Evolutionary conservation across 2,329 filamentous ascomycete species (phyloP), one percentile per base, ranked within the genome.

Genomic region (Tolypocladium tundrense): DNA sequence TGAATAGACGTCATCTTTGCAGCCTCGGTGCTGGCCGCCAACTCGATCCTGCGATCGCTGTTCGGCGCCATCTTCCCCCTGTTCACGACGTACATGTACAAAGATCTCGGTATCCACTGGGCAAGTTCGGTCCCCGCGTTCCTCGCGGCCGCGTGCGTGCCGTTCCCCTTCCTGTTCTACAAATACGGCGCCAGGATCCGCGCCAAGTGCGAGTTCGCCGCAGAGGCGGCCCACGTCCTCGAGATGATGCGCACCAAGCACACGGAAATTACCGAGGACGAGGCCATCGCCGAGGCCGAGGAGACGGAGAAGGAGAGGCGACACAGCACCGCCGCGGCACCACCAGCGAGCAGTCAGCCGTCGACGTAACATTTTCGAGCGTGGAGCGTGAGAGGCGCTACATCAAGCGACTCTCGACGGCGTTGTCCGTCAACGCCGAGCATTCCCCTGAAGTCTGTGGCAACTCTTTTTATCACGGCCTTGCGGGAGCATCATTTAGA

Each of bases 141-240:
- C 73, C 75, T 93, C 4, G 83, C 88, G 0, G 69, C 91, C 4
- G 80, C 79, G 13, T 91, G 88, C 70, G 75, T 90, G 21, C 88
- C 89, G 0, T 87, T 89, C 66, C 88, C 89, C 0, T 87, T 88
- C 70, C 69, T 93, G 19, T 90, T 93, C 71, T 89, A 88, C 74
- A 85, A 81, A 64, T 90, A 90, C 68, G 88, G 88, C 61, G 35
- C 66, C 41, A 55, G 56, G 11, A 87, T 92, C 64, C 79, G 88
- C 27, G 74, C 79, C 68, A 82, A 78, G 66, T 90, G 88, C 78
- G 86, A 87, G 73, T 91, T 81, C 66, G 84, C 88, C 7, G 79
- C 83, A 11, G 80, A 90, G 70, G 83, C 87, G 8, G 85, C 86
- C 37, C 77, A 76, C 13, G 81, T 88, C 60, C 77, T 88, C 71